These are phyloP conservation scores for Silene uniflora DNA, from an alignment of 148 eudicot genomes.

Conservation along the genomic window DNA sequence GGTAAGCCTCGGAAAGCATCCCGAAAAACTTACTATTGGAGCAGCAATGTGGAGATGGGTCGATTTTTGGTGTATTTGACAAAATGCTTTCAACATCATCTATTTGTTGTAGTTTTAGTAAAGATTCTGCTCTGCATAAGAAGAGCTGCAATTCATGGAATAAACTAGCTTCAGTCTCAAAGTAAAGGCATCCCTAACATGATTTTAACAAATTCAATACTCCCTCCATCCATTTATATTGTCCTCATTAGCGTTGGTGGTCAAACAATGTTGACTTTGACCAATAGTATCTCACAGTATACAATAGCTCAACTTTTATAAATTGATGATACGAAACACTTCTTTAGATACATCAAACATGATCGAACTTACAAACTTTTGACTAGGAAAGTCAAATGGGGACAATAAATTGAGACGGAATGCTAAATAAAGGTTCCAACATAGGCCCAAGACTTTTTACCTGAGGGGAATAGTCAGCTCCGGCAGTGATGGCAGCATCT, in stretches of 20 bases:
- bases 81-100: conserved; percentile 54
- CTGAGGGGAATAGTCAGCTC: conserved; percentile 81
- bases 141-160: conserved; percentile 48
- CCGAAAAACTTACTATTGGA: conserved; percentile 66
- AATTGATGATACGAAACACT: background rate
- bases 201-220: background rate
- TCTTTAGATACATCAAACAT: background rate
- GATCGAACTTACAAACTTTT: background rate
- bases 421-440: background rate
- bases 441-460: conserved; percentile 26
- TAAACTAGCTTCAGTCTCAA: conserved; percentile 14
- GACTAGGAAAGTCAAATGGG: background rate
- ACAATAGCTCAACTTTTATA: background rate
- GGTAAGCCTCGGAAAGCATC: conserved; percentile 79
- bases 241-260: background rate
- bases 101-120: conserved; percentile 72
- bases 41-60: conserved; percentile 39
- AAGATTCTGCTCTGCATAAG: conserved; percentile 77
- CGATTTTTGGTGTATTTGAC: conserved; percentile 41
- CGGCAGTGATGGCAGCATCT: conserved; percentile 69
- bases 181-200: background rate
- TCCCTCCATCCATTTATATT: background rate
- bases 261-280: background rate
- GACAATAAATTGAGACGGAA: background rate
- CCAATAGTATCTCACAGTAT: background rate